Percentiles rank a stretch among this genome's conserved stretches.
These are phyloP conservation scores for Prillingera fragicola DNA, from an alignment of 1,284 basidiomycete species.

Conservation along the genomic window DNA sequence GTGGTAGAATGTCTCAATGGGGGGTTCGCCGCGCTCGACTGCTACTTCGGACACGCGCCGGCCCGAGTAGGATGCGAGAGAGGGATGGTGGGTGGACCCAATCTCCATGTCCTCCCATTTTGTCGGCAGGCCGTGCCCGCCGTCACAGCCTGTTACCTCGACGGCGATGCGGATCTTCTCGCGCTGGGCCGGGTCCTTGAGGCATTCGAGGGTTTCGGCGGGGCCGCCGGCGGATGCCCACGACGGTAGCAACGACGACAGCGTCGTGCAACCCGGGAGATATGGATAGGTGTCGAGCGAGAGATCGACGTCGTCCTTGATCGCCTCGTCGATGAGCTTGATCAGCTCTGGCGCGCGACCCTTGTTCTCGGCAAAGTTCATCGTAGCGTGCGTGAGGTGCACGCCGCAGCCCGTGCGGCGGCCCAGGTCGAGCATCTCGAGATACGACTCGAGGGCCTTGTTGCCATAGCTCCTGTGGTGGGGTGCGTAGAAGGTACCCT, in stretches of 20 bases:
- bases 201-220: slow-evolving; percentile 28
- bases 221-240: slow-evolving; percentile 43
- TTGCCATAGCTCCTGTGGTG: slow-evolving; percentile 44
- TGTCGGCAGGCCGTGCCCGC: slow-evolving; percentile 43
- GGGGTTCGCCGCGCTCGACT: background rate
- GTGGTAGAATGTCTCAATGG: slow-evolving; percentile 38
- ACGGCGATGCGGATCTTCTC: slow-evolving; percentile 39
- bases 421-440: slow-evolving; percentile 41
- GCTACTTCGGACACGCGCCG: slow-evolving; percentile 28
- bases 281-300: slow-evolving; percentile 47
- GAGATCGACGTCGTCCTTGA: slow-evolving; percentile 29
- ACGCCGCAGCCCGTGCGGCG: slow-evolving; percentile 35
- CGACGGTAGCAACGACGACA: slow-evolving; percentile 37
- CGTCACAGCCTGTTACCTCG: slow-evolving; percentile 42
- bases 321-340: slow-evolving; percentile 30
- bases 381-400: slow-evolving; percentile 45
- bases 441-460: slow-evolving; percentile 36
- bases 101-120: slow-evolving; percentile 43
- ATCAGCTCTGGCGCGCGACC: slow-evolving; percentile 35
- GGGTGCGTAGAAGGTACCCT: slow-evolving; percentile 41
- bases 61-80: slow-evolving; percentile 20
- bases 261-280: slow-evolving; percentile 43
- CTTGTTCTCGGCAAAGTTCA: slow-evolving; percentile 45
- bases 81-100: slow-evolving; percentile 27
- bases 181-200: slow-evolving; percentile 25